A percentile compares a stretch with the other conserved stretches of the same genome.
Conservation (phyloP, 345 rosid genomes). For the Reutealis trisperma region DNA sequence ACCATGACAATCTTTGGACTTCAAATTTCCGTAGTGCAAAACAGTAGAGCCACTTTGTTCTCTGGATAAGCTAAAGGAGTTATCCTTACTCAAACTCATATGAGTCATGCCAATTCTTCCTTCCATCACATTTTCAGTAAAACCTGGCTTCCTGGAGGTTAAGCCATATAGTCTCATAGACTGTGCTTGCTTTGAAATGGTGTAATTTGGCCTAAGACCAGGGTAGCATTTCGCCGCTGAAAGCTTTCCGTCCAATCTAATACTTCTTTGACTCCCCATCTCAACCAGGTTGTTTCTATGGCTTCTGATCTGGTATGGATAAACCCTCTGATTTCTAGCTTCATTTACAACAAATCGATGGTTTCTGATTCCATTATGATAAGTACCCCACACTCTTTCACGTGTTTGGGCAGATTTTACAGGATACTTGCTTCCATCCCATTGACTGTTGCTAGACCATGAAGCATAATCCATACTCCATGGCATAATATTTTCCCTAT, state of each 20-base stretch:
- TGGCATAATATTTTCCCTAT: slow-evolving; percentile 35
- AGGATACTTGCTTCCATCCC: slow-evolving; percentile 15
- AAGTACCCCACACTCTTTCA: background rate
- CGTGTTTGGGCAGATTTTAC: slow-evolving; percentile 3
- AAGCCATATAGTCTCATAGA: slow-evolving; percentile 14
- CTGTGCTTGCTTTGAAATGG: slow-evolving; percentile 24
- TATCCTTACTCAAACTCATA: background rate
- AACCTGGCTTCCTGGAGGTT: no score
- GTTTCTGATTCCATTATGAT: slow-evolving; percentile 16
- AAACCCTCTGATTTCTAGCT: slow-evolving; percentile 13
- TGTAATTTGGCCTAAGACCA: slow-evolving; percentile 17
- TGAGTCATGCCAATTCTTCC: slow-evolving; percentile 4
- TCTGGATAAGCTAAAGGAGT: background rate
- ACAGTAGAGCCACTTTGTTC: slow-evolving; percentile 7
- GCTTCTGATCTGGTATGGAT: slow-evolving; percentile 14
- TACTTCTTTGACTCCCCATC: background rate
- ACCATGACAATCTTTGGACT: slow-evolving; percentile 8
- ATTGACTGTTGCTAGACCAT: background rate
- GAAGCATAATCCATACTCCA: background rate
- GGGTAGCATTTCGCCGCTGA: slow-evolving; percentile 16
- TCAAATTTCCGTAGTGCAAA: slow-evolving; percentile 7
- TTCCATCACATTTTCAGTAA: background rate
- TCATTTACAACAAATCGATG: slow-evolving; percentile 11
- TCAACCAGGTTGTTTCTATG: slow-evolving; percentile 1
- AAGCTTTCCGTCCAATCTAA: slow-evolving; percentile 21